Percentiles rank a stretch among this genome's conserved stretches.
Conservation (phyloP, 345 rosid genomes). For the Geranium brycei region DNA sequence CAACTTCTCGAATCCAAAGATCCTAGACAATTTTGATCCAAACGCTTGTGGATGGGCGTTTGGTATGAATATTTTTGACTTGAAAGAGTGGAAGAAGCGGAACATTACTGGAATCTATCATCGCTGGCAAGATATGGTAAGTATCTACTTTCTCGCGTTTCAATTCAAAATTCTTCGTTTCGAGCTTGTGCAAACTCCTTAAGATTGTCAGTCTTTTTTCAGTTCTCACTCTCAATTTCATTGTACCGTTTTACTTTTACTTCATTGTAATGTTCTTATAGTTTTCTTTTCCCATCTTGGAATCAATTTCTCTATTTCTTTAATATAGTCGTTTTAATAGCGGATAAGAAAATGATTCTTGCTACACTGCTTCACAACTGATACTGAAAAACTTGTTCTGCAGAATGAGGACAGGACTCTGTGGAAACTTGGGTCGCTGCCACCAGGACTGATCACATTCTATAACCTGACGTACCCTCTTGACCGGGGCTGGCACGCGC, state of each 20-base stretch:
- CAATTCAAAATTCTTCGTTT: no score
- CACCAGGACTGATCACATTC: conserved; percentile 95
- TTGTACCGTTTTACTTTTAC: no score
- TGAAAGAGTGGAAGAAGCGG: conserved; percentile 74
- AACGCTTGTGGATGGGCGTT: conserved; percentile 96
- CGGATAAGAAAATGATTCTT: background rate
- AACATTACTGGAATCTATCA: conserved; percentile 91
- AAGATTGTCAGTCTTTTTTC: background rate
- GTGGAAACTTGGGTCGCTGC: conserved; percentile 94
- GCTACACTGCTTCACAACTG: background rate
- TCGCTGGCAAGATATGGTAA: conserved; percentile 90
- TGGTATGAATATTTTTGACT: conserved; percentile 97
- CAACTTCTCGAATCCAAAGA: conserved; percentile 82
- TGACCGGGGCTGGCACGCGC: conserved; percentile 72
- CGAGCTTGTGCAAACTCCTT: conserved; percentile 3
- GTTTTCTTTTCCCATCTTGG: background rate
- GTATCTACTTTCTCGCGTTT: no score
- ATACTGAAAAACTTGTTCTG: conserved; percentile 10
- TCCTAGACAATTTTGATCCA: conserved; percentile 55
- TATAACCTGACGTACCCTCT: conserved; percentile 76
- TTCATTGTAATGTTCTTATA: no score
- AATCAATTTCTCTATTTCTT: background rate
- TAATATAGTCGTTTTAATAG: background rate
- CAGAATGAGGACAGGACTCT: conserved; percentile 96
- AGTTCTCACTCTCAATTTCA: background rate